Base-by-base conservation (phyloP, 768 basidiomycete genomes). In the Auriscalpium orientale region DNA sequence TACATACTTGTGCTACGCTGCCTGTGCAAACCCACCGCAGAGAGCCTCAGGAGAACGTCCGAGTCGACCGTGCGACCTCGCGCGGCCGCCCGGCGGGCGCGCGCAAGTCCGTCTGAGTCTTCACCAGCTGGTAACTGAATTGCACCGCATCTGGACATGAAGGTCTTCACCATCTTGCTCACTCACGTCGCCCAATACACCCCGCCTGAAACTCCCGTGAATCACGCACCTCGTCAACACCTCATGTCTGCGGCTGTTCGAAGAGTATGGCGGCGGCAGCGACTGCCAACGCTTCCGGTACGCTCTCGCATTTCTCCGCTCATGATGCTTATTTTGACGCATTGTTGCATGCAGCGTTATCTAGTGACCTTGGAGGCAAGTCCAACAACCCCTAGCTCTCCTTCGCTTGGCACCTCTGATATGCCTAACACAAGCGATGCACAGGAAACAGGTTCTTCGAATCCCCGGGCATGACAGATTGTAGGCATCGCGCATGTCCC, bases 281-380 rank as follows among this genome's bases (percentile, higher is more conserved):
- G n/a, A n/a, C n/a, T n/a, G n/a, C n/a, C n/a, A n/a, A 54, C 40
- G 34, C 52, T 52, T 1, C 56, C 58, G 28, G 59, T 60, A 37
- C 28, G 59, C 50, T 33, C 28, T 3, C 13, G 38, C 34, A 10
- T 28, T 8, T 15, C 9, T 44, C 5, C 43, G 11, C 11, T 44
- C 15, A n/a, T 15, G 37, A 28, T 12, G 11, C 12, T 18, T 15
- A 20, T 28, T n/a, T n/a, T 28, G 28, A 28, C 28, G 28, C 7
- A 2, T 7, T 28, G 28, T 2, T 28, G 4, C 28, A 28, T 51
- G 38, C 8, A 57, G 61, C 56, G 55, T 1, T 18, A 54, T 36
- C 47, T 57, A n/a, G 38, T 60, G 61, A 62, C 36, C 53, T 62
- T 12, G 56, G 60, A 57, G 61, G 61, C 56, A 20, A 15, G 22